Percentiles rank a stretch among this genome's conserved stretches.
Evolutionary conservation across 129 eudicot genomes (phyloP).

Genomic region (Escallonia herrerae): DNA sequence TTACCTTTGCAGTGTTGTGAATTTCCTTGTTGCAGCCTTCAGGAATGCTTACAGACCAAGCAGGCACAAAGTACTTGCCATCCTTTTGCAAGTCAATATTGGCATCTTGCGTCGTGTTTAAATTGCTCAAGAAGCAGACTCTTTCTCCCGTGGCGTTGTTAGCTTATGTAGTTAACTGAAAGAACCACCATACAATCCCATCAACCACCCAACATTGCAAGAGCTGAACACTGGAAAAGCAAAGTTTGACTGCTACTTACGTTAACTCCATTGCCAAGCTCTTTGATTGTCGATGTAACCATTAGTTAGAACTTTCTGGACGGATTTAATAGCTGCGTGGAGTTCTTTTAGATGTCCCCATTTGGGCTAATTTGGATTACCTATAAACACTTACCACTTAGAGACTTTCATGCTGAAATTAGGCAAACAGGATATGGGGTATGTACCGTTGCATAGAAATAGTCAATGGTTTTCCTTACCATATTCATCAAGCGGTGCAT

Average conservation of each 20-base stretch:
- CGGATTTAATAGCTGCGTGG: conserved; percentile 37
- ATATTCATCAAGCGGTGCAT: conserved; percentile 84
- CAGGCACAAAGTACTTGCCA: conserved; percentile 30
- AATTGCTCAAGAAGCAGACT: conserved; percentile 52
- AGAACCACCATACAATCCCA: background rate
- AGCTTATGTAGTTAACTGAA: conserved; percentile 24
- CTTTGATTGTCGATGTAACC: conserved; percentile 25
- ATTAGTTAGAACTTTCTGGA: conserved; percentile 48
- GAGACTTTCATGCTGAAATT: background rate
- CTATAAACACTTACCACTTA: conserved; percentile 9
- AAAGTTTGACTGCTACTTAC: conserved; percentile 13
- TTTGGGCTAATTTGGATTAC: conserved; percentile 56
- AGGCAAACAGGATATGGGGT: background rate
- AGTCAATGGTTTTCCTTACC: conserved; percentile 23
- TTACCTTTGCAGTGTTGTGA: conserved; percentile 80
- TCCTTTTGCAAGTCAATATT: conserved; percentile 20
- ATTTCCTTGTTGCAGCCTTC: conserved; percentile 49
- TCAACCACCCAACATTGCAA: no score
- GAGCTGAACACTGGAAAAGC: no score
- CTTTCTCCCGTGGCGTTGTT: conserved; percentile 11
- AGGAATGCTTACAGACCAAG: conserved; percentile 68
- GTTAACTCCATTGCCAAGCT: conserved; percentile 31
- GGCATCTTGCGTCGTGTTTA: conserved; percentile 41
- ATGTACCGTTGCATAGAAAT: background rate
- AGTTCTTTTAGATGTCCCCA: conserved; percentile 61